A percentile compares a stretch with the other conserved stretches of the same genome.
Conservation (phyloP, 176 grass and related monocot genomes). For the Zizania latifolia region DNA sequence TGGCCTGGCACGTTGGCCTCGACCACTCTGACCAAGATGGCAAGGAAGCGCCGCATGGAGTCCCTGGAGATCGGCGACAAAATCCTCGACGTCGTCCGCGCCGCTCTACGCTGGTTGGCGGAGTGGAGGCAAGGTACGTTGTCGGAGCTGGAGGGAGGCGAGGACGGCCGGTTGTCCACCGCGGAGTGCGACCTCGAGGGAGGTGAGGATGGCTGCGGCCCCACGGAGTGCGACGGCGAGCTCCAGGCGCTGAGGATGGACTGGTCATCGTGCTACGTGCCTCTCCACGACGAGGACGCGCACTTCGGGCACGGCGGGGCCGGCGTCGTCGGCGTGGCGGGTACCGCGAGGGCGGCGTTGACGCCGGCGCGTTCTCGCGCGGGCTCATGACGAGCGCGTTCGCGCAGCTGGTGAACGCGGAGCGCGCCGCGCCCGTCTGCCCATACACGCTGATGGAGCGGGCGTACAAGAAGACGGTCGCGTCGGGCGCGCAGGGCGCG, state of each 20-base stretch:
- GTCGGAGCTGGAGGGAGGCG: too few relatives aligned
- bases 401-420: background rate
- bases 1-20: background rate
- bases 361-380: constrained; percentile 28
- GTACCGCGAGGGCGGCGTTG: background rate
- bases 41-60: background rate
- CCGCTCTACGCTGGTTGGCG: background rate
- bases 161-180: too few relatives aligned
- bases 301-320: constrained; percentile 15
- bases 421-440: background rate
- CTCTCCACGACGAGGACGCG: constrained; percentile 21
- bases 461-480: background rate
- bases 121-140: too few relatives aligned
- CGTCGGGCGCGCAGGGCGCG: background rate
- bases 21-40: background rate
- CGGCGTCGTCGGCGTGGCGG: constrained; percentile 20
- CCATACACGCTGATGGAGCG: constrained; percentile 5
- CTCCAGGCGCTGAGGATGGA: background rate
- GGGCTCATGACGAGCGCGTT: constrained; percentile 14
- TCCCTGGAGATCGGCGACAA: background rate
- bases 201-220: too few relatives aligned
- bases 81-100: background rate
- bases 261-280: constrained; percentile 1
- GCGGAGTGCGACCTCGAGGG: too few relatives aligned
- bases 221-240: background rate